Evolutionary conservation across 208 protist genomes (phyloP).

Genomic region (Kentomonas sorsogonicus): DNA sequence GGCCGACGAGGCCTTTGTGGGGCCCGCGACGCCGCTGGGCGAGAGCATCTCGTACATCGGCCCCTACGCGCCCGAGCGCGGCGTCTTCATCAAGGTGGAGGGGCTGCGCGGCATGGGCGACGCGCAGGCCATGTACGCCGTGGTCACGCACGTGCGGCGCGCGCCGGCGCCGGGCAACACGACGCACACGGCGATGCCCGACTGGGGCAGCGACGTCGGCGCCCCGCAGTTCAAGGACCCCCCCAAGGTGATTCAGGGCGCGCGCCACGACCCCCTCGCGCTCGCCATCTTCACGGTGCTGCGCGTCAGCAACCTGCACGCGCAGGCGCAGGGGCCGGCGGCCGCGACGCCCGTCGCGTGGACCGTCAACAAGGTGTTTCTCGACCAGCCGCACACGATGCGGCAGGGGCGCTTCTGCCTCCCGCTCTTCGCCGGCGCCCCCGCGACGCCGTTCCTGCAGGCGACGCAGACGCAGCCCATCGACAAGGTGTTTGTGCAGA

Average conservation of each 20-base stretch:
- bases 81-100: conserved; percentile 53
- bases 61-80: conserved; percentile 44
- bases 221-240: conserved; percentile 48
- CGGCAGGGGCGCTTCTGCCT: conserved; percentile 56
- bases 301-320: conserved; percentile 37
- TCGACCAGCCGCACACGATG: conserved; percentile 26
- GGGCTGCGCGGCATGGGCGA: conserved; percentile 44
- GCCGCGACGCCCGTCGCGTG: conserved; percentile 38
- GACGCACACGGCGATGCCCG: conserved; percentile 34
- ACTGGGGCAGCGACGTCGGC: conserved; percentile 58
- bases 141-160: conserved; percentile 26
- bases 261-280: conserved; percentile 20
- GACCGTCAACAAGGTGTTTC: conserved; percentile 56
- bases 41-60: conserved; percentile 37
- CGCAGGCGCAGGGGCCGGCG: conserved; percentile 1
- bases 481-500: conserved; percentile 33
- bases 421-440: conserved; percentile 27
- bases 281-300: conserved; percentile 49
- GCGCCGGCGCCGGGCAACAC: conserved; percentile 15
- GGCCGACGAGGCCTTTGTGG: conserved; percentile 31
- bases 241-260: conserved; percentile 31
- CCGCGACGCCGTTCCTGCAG: conserved; percentile 29
- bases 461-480: conserved; percentile 34
- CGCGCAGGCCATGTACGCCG: conserved; percentile 38
- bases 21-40: conserved; percentile 10